These are phyloP conservation scores for Podospora anserina DNA, from an alignment of 495 filamentous ascomycete species.

Conservation along the genomic window DNA sequence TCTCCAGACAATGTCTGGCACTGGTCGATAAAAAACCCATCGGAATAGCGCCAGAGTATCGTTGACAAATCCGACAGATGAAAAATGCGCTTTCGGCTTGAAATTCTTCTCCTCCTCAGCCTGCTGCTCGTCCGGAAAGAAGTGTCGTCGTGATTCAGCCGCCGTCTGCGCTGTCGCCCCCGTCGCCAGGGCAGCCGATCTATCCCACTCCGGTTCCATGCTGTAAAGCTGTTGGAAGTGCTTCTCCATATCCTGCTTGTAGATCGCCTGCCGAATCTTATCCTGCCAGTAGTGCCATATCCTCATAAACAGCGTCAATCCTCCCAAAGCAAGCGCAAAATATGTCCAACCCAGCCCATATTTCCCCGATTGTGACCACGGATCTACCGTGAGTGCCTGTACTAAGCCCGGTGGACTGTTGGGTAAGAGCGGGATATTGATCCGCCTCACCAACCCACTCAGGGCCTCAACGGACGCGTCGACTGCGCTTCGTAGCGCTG, in stretches of 20 bases:
- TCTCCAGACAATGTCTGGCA: conserved; percentile 63
- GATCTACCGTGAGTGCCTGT: conserved; percentile 72
- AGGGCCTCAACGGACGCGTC: conserved; percentile 29
- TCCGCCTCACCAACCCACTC: conserved; percentile 61
- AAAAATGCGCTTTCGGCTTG: conserved; percentile 64
- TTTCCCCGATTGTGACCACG: conserved; percentile 77
- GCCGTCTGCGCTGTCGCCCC: conserved; percentile 54
- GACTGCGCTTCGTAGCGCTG: conserved; percentile 23
- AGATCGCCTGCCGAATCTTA: conserved; percentile 77
- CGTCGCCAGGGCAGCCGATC: conserved; percentile 65
- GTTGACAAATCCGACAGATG: conserved; percentile 67
- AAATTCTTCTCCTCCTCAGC: conserved; percentile 47
- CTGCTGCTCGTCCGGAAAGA: conserved; percentile 60
- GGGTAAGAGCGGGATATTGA: conserved; percentile 66
- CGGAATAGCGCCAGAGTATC: conserved; percentile 71
- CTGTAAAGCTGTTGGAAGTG: conserved; percentile 53
- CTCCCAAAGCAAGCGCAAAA: conserved; percentile 69
- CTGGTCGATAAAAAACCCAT: conserved; percentile 81
- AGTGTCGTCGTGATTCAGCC: conserved; percentile 53
- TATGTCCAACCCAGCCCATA: conserved; percentile 87
- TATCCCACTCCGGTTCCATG: conserved; percentile 59
- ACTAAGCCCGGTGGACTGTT: conserved; percentile 67
- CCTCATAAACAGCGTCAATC: conserved; percentile 59
- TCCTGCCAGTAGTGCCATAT: conserved; percentile 84
- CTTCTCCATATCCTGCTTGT: conserved; percentile 67